Percentiles rank a stretch among this genome's conserved stretches.
These are phyloP conservation scores for Fusarium papillatum DNA, from an alignment of 2,329 filamentous ascomycete species.

Conservation along the genomic window DNA sequence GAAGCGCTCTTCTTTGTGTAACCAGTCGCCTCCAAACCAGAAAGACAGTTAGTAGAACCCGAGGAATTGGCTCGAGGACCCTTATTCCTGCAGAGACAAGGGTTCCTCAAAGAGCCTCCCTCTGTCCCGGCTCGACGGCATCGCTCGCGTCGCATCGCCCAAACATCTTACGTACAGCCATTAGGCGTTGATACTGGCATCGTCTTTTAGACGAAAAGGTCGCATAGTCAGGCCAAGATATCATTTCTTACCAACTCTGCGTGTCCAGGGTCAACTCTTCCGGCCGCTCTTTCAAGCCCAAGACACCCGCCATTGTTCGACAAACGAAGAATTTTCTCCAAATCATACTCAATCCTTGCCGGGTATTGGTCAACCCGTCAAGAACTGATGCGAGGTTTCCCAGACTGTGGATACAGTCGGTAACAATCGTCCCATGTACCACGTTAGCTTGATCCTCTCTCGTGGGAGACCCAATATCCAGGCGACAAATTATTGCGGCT, in stretches of 20 bases:
- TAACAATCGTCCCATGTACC: slow-evolving; percentile 22
- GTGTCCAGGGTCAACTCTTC: neutral
- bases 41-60: neutral
- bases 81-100: neutral
- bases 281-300: slow-evolving; percentile 1
- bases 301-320: slow-evolving; percentile 1
- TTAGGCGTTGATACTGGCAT: neutral
- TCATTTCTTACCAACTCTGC: neutral
- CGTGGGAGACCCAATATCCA: neutral
- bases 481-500: slow-evolving; percentile 1
- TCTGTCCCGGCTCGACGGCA: neutral
- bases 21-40: neutral
- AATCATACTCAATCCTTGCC: slow-evolving; percentile 5
- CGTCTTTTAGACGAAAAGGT: neutral
- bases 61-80: neutral
- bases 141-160: neutral
- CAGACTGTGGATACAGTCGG: slow-evolving; percentile 32
- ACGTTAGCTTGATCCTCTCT: slow-evolving; percentile 15
- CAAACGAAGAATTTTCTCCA: slow-evolving; percentile 21
- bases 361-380: slow-evolving; percentile 25
- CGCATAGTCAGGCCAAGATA: neutral
- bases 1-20: slow-evolving; percentile 3
- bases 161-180: slow-evolving; percentile 1
- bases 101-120: neutral
- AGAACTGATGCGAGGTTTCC: slow-evolving; percentile 26